These are phyloP conservation scores for Antrodiella citrinella DNA, from an alignment of 768 basidiomycete species.

Conservation along the genomic window DNA sequence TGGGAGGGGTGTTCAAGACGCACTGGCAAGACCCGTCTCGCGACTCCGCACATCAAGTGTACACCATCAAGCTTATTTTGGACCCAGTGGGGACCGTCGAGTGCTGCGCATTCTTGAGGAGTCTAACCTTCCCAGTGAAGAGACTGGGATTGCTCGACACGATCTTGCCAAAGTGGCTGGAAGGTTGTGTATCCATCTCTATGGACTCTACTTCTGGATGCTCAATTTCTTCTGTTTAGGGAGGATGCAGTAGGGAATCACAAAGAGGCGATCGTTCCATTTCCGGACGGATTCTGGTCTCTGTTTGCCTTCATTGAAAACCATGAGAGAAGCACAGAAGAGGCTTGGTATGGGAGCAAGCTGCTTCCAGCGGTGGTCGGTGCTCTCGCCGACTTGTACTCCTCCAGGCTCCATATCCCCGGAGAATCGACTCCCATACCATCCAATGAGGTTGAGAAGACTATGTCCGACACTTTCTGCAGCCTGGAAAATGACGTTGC, in stretches of 20 bases:
- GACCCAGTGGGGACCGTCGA: background rate
- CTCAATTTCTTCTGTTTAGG: background rate
- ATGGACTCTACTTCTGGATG: too few species aligned
- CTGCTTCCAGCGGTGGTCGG: slow-evolving; percentile 21
- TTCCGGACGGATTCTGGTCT: slow-evolving; percentile 23
- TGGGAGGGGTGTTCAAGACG: too few species aligned
- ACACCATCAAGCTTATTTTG: background rate
- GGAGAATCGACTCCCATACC: too few species aligned
- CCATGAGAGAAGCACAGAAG: slow-evolving; percentile 26
- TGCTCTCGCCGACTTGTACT: slow-evolving; percentile 18
- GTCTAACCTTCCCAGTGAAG: slow-evolving; percentile 2
- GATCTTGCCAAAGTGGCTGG: slow-evolving; percentile 18
- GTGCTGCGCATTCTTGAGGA: too few species aligned
- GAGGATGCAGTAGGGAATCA: slow-evolving; percentile 20
- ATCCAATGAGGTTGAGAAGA: too few species aligned
- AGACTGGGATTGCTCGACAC: slow-evolving; percentile 15
- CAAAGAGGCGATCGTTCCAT: slow-evolving; percentile 14
- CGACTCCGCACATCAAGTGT: too few species aligned
- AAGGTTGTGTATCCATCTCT: slow-evolving; percentile 4
- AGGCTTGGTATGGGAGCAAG: slow-evolving; percentile 23
- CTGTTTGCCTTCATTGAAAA: slow-evolving; percentile 28
- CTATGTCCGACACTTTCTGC: too few species aligned
- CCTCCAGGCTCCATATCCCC: background rate
- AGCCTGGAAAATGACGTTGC: too few species aligned
- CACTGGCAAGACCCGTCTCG: too few species aligned